Evolutionary conservation across 2,329 filamentous ascomycete species (phyloP), one percentile per base, ranked within the genome.

Genomic region (Biscogniauxia mediterranea): DNA sequence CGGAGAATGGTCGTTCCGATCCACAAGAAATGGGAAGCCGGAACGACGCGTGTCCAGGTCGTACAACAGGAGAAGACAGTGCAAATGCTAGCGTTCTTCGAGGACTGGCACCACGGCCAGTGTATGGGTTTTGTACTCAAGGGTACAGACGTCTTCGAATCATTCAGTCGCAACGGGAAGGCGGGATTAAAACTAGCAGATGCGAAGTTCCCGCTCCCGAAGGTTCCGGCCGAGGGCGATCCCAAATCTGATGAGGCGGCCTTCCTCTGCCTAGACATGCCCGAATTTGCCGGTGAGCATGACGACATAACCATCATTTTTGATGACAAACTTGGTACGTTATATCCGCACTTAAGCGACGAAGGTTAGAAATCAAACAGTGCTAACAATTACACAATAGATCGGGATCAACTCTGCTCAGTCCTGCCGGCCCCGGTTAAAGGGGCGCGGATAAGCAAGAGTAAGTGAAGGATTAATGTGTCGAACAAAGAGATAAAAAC

Each of bases 1-100:
- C 87, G 91, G 55, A 86, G 91, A 66, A 95, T 93, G 89, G 91
- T 97, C 13, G 92, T 96, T 17, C 92, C 92, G 0, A 94, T 97
- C 66, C 91, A 96, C 79, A 96, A 97, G 78, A 95, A 95, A 75
- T 96, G 92, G 91, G 92, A 96, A 72, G 91, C 93, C 2, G 86
- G 83, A n/a, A 84, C 83, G 46, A 91, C 91, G 8, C 87, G 93
- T 42, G 81, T 97, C 7, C 93, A 97, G 73, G 82, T 97, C 46
- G 86, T 97, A 42, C 83, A 87, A 66, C 88, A 89, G 66, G 90
- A 93, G 64, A 90, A 87, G 70, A 84, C 90, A 15, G 77, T 90
- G 21, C 92, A 96, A 74, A 79, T 97, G 28, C 78, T 96, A 21
- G 92, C 89, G 2, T 97, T 96, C 77, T 95, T 97, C 74, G 89